Base-by-base conservation (phyloP, 2,329 filamentous ascomycete species). In the Fusarium torulosum region DNA sequence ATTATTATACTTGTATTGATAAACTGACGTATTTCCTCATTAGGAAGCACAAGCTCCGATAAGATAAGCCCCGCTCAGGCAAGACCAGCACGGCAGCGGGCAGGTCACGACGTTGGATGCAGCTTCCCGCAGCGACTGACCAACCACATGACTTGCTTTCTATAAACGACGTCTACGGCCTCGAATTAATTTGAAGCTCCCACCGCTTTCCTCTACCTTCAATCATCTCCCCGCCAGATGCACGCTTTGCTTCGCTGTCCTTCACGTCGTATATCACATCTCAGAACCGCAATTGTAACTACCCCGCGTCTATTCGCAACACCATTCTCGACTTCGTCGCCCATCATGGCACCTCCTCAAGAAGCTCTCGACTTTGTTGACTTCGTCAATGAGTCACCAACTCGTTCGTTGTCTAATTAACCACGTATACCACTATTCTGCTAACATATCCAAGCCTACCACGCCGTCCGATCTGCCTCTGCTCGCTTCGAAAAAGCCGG, bases 341-440 rank as follows among this genome's bases (percentile, higher is more conserved):
- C 67, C 75, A 79, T 62, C 73, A 88, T 88, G 86, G 81, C 84
- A 47, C 82, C 84, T 50, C 82, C 83, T 35, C 78, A 83, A 70
- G 80, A 87, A 53, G 92, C 92, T 54, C 83, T 91, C 80, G 93
- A 96, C 83, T 97, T 97, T 79, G 82, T 97, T 76, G 91, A 93
- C 80, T 97, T 97, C 82, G 90, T 97, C 78, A 97, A 97, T 80
- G 92, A 90, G 67, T 97, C 94, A 59, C 96, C 96, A 14, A 97
- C 94, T 53, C 95, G 94, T 97, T 85, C 73, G 88, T 75, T 13
- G 25, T 72, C 43, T 29, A 20, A 3, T 15, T 23, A 3, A 10
- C 31, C 3, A 9, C 9, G 13, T 25, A 19, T 14, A 9, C 41
- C n/a, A 19, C 3, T 15, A 2, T 31, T n/a, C 53, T 46, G 14